Evolutionary conservation across 208 protist genomes (phyloP).

Genomic region (Angomonas deanei): DNA sequence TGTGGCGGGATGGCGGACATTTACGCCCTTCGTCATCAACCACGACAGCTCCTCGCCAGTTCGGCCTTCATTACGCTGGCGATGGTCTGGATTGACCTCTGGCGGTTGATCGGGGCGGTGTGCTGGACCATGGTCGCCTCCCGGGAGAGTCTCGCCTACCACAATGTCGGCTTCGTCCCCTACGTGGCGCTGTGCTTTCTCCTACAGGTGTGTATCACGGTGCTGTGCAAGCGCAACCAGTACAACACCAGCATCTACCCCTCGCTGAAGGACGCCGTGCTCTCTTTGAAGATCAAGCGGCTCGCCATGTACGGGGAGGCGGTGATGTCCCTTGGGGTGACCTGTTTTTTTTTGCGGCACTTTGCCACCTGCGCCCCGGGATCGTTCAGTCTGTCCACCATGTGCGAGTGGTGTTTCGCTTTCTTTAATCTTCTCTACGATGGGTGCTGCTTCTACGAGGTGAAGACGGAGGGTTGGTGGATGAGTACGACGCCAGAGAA

Average conservation of each 20-base stretch:
- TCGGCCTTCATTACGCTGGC: constrained; percentile 41
- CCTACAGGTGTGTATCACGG: constrained; percentile 31
- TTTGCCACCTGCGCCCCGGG: constrained; percentile 50
- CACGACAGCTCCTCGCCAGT: constrained; percentile 29
- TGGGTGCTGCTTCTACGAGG: constrained; percentile 49
- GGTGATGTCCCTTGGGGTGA: constrained; percentile 25
- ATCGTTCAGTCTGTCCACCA: constrained; percentile 57
- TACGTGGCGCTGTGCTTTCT: constrained; percentile 56
- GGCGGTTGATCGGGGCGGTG: constrained; percentile 33
- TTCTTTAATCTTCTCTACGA: constrained; percentile 63
- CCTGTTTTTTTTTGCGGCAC: constrained; percentile 51
- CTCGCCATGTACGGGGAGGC: constrained; percentile 38
- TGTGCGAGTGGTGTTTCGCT: constrained; percentile 67
- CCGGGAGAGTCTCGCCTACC: constrained; percentile 41
- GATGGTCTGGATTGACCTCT: constrained; percentile 42
- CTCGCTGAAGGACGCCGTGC: constrained; percentile 25
- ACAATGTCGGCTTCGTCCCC: constrained; percentile 55
- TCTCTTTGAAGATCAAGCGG: constrained; percentile 36
- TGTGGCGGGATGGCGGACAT: constrained; percentile 43
- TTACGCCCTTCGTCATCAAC: constrained; percentile 18
- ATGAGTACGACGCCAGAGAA: constrained; percentile 37
- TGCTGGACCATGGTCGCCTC: constrained; percentile 60
- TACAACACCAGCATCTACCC: constrained; percentile 58
- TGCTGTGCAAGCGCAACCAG: constrained; percentile 36
- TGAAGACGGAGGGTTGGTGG: constrained; percentile 63